phyloP scores from a whole-genome alignment of 305 asterid genomes.

The Solanum hybrid region DNA sequence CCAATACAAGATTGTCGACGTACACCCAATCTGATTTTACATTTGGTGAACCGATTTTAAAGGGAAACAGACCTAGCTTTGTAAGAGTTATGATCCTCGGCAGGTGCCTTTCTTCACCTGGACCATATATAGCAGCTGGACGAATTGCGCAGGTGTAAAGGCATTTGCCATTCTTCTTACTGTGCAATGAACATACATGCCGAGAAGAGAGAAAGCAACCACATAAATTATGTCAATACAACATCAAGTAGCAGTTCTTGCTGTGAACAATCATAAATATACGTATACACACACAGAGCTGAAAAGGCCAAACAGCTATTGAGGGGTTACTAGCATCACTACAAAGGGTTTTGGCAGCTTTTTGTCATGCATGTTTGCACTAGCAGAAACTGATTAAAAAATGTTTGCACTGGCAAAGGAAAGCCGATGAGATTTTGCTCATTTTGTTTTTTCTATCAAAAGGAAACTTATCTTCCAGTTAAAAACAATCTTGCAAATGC shows the following conservation, averaged over 20 bases:
- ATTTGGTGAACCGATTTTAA: conserved; percentile 45
- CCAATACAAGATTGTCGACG: conserved; percentile 71
- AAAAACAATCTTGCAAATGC: background rate
- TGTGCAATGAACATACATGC: conserved; percentile 21
- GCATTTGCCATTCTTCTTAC: conserved; percentile 48
- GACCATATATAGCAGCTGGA: conserved; percentile 97
- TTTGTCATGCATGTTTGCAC: background rate
- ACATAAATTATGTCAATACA: background rate
- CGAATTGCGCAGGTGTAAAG: conserved; percentile 85
- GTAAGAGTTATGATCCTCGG: conserved; percentile 74
- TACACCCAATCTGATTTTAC: conserved; percentile 93
- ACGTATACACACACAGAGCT: background rate
- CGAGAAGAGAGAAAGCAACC: background rate
- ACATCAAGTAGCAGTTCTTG: background rate
- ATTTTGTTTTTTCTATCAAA: background rate
- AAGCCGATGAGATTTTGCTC: background rate
- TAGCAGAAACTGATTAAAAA: background rate
- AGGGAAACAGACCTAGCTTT: conserved; percentile 73
- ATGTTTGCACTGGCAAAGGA: background rate
- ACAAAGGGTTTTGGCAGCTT: background rate
- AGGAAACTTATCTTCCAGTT: background rate
- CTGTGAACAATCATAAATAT: background rate
- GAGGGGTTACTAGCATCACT: background rate
- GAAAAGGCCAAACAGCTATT: background rate
- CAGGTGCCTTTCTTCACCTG: conserved; percentile 93